Base-by-base conservation (phyloP, 108 stramenopile species). In the Fistulifera solaris region DNA sequence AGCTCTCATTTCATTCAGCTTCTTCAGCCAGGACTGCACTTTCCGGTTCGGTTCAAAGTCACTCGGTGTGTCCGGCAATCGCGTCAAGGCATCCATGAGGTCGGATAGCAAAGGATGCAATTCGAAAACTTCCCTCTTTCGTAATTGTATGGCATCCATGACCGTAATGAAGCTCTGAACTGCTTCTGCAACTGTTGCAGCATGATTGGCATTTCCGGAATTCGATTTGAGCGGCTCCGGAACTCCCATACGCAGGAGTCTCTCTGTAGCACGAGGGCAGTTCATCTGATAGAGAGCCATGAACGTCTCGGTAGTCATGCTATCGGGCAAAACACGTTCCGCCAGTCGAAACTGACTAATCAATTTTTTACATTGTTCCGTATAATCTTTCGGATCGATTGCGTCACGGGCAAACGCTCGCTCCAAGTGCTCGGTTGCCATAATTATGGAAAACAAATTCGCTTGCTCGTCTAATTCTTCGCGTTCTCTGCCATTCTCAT, bases 111-210 rank as follows among this genome's bases (percentile, higher is more conserved):
- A 61, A 1, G 98, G 98, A 68, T 96, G 96, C 38, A 99, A 62
- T 66, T 96, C 98, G 72, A 97, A 96, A 41, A 97, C 96, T 5
- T 93, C 94, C 38, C 93, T 77, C 58, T 88, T 88, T 52, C 93
- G 84, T 38, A 99, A 63, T 52, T 93, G 88, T 43, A 99, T 78
- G n/a, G 87, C 92, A 62, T 99, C 98, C 96, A 99, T 99, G 38
- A 89, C 72, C 5, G 96, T 99, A 67, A 99, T 99, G 65, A 99
- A 97, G 60, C 82, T 70, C 70, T 94, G 88, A 45, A 88, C 91
- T 35, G 93, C 83, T 58, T 93, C 89, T 0, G 89, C 92, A 8
- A 94, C 89, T 38, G 81, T 80, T 7, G 90, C 85, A 0, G 83
- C 88, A 14, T 82, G 78, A 15, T 53, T 48, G 15, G 68, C 78